These are phyloP conservation scores for Hysterium pulicare DNA, from an alignment of 2,329 filamentous ascomycete genomes.

Conservation along the genomic window DNA sequence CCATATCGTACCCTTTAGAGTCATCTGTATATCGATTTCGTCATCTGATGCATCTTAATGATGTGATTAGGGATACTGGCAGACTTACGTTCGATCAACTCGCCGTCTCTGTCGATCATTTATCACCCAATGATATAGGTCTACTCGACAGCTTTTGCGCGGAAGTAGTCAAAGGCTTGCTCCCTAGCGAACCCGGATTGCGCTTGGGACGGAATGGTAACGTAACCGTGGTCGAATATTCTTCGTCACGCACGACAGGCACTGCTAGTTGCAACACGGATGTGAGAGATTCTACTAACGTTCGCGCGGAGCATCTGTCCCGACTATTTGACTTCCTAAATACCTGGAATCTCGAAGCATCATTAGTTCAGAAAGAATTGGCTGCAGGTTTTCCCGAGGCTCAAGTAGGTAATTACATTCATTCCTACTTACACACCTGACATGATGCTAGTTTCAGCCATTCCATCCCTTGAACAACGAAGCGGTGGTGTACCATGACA, in stretches of 20 bases:
- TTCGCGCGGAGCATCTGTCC: too few species aligned
- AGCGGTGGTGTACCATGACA: conserved; percentile 31
- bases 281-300: too few species aligned
- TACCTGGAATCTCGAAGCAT: neutral
- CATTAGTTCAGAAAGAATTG: neutral
- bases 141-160: conserved; percentile 29
- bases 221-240: too few species aligned
- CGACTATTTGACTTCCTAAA: neutral
- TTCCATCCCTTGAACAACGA: conserved; percentile 48
- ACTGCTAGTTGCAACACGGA: too few species aligned
- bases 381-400: neutral
- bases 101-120: conserved; percentile 31
- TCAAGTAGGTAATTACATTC: neutral
- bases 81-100: conserved; percentile 10
- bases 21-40: conserved; percentile 39
- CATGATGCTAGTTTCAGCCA: conserved; percentile 20
- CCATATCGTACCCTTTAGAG: conserved; percentile 32
- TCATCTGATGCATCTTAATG: conserved; percentile 15
- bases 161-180: conserved; percentile 16
- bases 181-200: neutral
- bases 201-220: too few species aligned
- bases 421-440: neutral
- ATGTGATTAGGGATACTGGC: conserved; percentile 8
- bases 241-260: too few species aligned
- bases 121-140: conserved; percentile 30